A percentile compares a stretch with the other conserved stretches of the same genome.
These are phyloP conservation scores for Terfezia boudieri DNA, from an alignment of 495 filamentous ascomycete genomes.

Conservation along the genomic window DNA sequence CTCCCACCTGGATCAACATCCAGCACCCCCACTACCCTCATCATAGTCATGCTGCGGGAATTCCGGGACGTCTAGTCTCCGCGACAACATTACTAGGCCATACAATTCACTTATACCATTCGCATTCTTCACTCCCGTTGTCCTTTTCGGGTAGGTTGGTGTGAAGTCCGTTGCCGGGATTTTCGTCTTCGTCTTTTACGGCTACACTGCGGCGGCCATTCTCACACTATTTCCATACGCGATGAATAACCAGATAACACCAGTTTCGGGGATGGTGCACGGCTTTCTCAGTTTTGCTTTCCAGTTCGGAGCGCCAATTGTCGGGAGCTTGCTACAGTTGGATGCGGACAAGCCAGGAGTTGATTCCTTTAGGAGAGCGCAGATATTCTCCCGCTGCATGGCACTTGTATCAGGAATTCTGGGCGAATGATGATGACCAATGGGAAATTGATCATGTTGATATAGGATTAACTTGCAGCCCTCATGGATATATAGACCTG, in stretches of 20 bases:
- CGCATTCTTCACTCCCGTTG: conserved; percentile 27
- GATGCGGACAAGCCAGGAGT: conserved; percentile 20
- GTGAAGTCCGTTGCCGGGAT: conserved; percentile 29
- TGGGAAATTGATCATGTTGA: conserved; percentile 1
- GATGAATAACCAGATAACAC: conserved; percentile 37
- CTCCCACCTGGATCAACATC: conserved; percentile 30
- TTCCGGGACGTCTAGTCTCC: conserved; percentile 41
- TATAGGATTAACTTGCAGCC: no score
- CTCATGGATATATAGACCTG: no score
- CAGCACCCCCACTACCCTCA: conserved; percentile 42
- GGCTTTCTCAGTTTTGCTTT: conserved; percentile 50
- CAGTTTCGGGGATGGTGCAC: conserved; percentile 65
- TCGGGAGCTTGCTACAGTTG: conserved; percentile 34
- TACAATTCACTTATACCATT: conserved; percentile 39
- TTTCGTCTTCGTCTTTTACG: conserved; percentile 38
- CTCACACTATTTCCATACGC: conserved; percentile 43
- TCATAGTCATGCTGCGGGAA: conserved; percentile 46
- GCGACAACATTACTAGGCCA: conserved; percentile 42
- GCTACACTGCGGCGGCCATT: conserved; percentile 40
- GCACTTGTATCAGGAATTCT: conserved; percentile 20
- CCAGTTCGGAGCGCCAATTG: conserved; percentile 54
- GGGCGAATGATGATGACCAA: not conserved
- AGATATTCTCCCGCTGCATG: conserved; percentile 31
- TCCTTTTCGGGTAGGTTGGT: conserved; percentile 40
- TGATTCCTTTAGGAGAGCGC: conserved; percentile 30